phyloP scores from a whole-genome alignment of 75 land plant species.

The Picea glauca region DNA sequence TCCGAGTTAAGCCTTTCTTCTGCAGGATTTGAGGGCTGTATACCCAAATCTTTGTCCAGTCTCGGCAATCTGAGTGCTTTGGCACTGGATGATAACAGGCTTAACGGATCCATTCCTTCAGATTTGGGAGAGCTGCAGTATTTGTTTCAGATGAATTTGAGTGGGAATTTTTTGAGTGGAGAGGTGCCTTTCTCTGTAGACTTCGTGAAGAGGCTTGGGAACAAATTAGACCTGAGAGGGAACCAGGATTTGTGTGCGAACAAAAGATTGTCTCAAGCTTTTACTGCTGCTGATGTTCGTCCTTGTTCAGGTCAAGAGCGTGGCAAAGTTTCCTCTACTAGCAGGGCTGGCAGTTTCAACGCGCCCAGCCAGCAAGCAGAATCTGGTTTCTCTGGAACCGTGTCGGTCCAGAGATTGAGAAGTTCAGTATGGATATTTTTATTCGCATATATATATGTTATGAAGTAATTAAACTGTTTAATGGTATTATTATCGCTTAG shows the following conservation, averaged over 20 bases:
- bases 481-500: too few species aligned
- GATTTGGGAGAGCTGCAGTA: slow-evolving; percentile 18
- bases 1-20: slow-evolving; percentile 10
- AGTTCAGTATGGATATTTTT: too few species aligned
- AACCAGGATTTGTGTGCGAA: slow-evolving; percentile 23
- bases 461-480: too few species aligned
- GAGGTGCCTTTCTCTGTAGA: slow-evolving; percentile 21
- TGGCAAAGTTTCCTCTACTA: too few species aligned
- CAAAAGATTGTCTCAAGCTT: neutral
- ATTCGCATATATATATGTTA: too few species aligned
- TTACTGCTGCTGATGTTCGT: neutral
- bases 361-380: too few species aligned
- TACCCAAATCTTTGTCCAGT: slow-evolving; percentile 3
- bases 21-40: neutral
- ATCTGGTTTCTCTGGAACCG: too few species aligned
- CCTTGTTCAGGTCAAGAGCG: neutral
- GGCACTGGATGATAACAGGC: slow-evolving; percentile 19
- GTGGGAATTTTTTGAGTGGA: slow-evolving; percentile 26
- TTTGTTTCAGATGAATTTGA: slow-evolving; percentile 35
- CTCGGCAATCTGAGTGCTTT: slow-evolving; percentile 20
- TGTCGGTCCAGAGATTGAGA: too few species aligned
- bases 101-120: slow-evolving; percentile 23
- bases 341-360: too few species aligned
- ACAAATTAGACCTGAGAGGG: slow-evolving; percentile 23
- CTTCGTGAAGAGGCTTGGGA: slow-evolving; percentile 28